Evolutionary conservation across 306 rosid genomes (phyloP).

Genomic region (Crataegus laevigata): DNA sequence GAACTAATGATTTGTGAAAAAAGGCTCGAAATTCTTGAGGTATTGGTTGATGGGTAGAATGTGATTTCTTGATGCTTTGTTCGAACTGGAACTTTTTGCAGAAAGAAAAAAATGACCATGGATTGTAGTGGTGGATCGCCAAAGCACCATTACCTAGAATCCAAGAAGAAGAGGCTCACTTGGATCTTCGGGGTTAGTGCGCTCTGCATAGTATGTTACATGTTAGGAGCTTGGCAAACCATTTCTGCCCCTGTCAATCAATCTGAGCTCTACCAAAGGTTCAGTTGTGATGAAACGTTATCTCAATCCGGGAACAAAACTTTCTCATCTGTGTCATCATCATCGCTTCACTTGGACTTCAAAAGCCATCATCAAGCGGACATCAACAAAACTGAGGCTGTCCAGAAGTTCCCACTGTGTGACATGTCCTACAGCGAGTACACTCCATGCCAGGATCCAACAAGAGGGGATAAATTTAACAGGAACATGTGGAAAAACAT

Average conservation of each 20-base stretch:
- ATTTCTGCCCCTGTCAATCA: conserved; percentile 31
- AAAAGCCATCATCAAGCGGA: conserved; percentile 61
- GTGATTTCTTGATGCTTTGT: neutral
- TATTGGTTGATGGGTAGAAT: neutral
- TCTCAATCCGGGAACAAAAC: neutral
- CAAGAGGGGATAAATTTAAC: conserved; percentile 57
- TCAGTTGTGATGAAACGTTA: conserved; percentile 34
- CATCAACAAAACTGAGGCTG: conserved; percentile 29
- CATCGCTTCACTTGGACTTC: conserved; percentile 43
- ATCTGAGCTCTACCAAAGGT: conserved; percentile 37
- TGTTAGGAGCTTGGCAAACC: conserved; percentile 71
- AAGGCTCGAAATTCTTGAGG: neutral
- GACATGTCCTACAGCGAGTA: conserved; percentile 56
- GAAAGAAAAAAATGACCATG: conserved; percentile 49
- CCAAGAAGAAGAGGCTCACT: conserved; percentile 58
- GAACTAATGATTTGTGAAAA: neutral
- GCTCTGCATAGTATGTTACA: conserved; percentile 59
- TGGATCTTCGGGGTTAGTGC: conserved; percentile 76
- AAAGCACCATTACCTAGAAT: conserved; percentile 64
- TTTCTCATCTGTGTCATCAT: neutral
- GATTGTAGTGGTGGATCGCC: conserved; percentile 80
- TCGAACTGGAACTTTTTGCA: neutral
- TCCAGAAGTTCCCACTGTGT: conserved; percentile 50
- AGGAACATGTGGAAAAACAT: conserved; percentile 76
- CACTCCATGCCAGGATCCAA: conserved; percentile 84